Evolutionary conservation across 2,329 filamentous ascomycete genomes (phyloP), one percentile per base, ranked within the genome.

Genomic region (Pseudocercospora vitis): DNA sequence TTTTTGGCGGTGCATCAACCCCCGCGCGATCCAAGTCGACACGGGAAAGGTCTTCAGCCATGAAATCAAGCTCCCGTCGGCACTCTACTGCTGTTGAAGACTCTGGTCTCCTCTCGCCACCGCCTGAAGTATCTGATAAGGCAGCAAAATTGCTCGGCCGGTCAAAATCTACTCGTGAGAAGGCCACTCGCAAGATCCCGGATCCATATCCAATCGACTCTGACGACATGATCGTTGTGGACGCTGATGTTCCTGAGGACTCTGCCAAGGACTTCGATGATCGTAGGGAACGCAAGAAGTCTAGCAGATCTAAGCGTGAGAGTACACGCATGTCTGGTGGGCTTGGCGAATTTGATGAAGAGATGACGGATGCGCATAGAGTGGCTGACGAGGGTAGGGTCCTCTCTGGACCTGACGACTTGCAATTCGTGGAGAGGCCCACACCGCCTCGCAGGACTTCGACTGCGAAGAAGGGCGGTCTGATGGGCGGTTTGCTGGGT

Each of bases 101-200:
- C 23, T 77, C 78, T 58, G 87, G 84, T 6, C 75, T 91, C 56
- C 78, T 82, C 40, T 89, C 88, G 16, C 88, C 89, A 3, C 87
- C 88, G 7, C 83, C 86, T 2, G 89, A 69, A 14, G 63, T 89
- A 66, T 80, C 85, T 6, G 80, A 83, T 40, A 95, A 95, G 71
- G 89, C 89, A 23, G 88, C 89, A 26, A 91, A 85, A 71, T 73
- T 92, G 48, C 83, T 94, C 83, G 91, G 75, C 62, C 58, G 64
- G 55, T 76, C 68, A 61, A 76, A 74, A 37, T 75, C 76, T 9
- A 76, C 75, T 46, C 76, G 74, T 56, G 75, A 75, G 59, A 77
- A 80, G 65, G 70, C 75, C 63, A 79, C 80, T 51, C 83, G 73
- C 70, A 61, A 68, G 57, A 69, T 72, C 55, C 77, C 76, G 56